phyloP scores from a whole-genome alignment of 805 yeast species.

The Ogataea philodendri region DNA sequence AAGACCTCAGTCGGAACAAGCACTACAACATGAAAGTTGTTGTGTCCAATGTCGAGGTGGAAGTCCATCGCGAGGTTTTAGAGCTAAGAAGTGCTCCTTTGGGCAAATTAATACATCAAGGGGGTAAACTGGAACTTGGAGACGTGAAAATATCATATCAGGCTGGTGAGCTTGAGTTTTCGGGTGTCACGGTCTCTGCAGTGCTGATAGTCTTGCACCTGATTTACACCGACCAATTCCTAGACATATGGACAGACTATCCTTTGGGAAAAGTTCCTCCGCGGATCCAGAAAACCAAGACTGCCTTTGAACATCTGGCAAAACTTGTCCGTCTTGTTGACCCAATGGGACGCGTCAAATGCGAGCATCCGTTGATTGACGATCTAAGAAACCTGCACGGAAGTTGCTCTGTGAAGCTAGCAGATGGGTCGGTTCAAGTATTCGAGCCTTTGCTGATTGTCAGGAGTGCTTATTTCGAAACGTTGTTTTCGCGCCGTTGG shows the following conservation, averaged over 20 bases:
- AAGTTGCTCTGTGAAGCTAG: constrained; percentile 40
- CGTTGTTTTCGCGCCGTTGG: constrained; percentile 59
- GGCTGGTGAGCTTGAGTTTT: constrained; percentile 10
- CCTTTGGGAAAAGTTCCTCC: constrained; percentile 31
- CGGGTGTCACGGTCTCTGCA: constrained; percentile 28
- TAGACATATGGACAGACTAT: constrained; percentile 47
- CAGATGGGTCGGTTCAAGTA: constrained; percentile 45
- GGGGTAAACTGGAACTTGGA: constrained; percentile 10
- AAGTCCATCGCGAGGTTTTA: constrained; percentile 20
- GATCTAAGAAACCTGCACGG: constrained; percentile 16
- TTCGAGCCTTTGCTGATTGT: constrained; percentile 53
- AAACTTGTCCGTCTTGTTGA: constrained; percentile 27
- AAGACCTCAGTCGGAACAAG: constrained; percentile 16
- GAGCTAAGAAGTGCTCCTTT: constrained; percentile 13
- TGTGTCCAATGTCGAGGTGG: constrained; percentile 17
- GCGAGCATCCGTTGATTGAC: constrained; percentile 19
- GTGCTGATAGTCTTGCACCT: constrained; percentile 45
- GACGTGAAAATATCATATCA: constrained; percentile 12
- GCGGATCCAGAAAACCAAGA: constrained; percentile 31
- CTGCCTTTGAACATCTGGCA: constrained; percentile 30
- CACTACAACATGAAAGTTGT: constrained; percentile 16
- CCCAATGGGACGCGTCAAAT: constrained; percentile 29
- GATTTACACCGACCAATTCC: constrained; percentile 46
- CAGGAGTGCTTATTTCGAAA: constrained; percentile 63
- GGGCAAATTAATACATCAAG: constrained; percentile 1